Percentiles rank a stretch among this genome's conserved stretches.
These are phyloP conservation scores for Globisporangium ultimum DNA, from an alignment of 352 stramenopile genomes.

Conservation along the genomic window DNA sequence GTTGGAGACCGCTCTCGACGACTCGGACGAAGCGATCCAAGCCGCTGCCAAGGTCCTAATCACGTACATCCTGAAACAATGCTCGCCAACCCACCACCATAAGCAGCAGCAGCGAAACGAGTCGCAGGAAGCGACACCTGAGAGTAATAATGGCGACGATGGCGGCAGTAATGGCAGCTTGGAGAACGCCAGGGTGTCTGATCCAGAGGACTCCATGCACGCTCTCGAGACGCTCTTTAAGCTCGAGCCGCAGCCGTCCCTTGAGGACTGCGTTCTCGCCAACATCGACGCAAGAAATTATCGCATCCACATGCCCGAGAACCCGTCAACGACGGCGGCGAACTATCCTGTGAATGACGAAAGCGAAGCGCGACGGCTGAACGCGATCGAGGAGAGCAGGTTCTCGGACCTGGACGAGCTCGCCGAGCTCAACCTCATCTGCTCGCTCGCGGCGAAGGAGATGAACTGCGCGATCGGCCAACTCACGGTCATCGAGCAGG, in stretches of 20 bases:
- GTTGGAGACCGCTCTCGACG: constrained; percentile 20
- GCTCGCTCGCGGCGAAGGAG: constrained; percentile 43
- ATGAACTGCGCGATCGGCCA: constrained; percentile 47
- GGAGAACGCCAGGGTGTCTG: not conserved
- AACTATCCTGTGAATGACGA: constrained; percentile 43
- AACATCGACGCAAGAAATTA: constrained; percentile 39
- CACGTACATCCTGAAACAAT: constrained; percentile 25
- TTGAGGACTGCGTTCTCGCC: constrained; percentile 31
- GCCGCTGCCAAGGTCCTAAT: constrained; percentile 35
- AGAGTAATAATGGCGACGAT: no score
- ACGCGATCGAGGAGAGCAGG: constrained; percentile 29
- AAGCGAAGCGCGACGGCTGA: constrained; percentile 18
- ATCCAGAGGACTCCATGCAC: not conserved
- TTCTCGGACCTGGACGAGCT: constrained; percentile 36
- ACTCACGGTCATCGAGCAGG: constrained; percentile 54
- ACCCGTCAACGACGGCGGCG: constrained; percentile 16
- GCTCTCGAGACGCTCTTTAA: not conserved
- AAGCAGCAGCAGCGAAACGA: not conserved
- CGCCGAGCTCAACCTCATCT: constrained; percentile 59
- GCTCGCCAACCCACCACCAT: not conserved
- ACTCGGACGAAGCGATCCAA: constrained; percentile 21
- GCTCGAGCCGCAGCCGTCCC: constrained; percentile 4
- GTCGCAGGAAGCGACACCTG: no score
- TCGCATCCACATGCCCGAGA: constrained; percentile 16
- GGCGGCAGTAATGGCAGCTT: not conserved